A percentile compares a stretch with the other conserved stretches of the same genome.
These are phyloP conservation scores for Coniferiporia weirii DNA, from an alignment of 1,284 basidiomycete species.

Conservation along the genomic window DNA sequence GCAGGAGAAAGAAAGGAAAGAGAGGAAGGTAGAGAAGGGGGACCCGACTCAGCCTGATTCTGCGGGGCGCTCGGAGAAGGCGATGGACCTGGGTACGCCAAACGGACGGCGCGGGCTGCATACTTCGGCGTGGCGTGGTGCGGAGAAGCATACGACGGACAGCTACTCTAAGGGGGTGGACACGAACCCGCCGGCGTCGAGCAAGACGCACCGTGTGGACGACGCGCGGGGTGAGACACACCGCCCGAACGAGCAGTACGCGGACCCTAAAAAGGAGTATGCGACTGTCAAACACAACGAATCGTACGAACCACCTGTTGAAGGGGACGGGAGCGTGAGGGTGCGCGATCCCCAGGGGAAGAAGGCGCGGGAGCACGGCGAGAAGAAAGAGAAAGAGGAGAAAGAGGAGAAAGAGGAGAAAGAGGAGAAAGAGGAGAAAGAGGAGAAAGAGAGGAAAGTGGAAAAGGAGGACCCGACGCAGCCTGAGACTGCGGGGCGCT, in stretches of 20 bases:
- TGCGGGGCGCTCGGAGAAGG: too few species aligned
- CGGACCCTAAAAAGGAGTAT: constrained; percentile 15
- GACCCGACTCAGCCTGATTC: too few species aligned
- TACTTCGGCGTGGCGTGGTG: neutral
- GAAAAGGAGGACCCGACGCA: too few species aligned
- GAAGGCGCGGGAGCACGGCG: constrained; percentile 3
- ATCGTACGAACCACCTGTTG: constrained; percentile 12
- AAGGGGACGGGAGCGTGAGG: neutral
- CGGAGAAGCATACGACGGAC: constrained; percentile 11
- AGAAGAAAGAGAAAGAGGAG: too few species aligned
- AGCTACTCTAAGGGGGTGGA: constrained; percentile 17
- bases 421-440: too few species aligned
- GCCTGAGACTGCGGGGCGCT: too few species aligned
- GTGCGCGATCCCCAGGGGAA: constrained; percentile 6
- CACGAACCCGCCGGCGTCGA: constrained; percentile 6
- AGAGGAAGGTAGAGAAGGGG: neutral
- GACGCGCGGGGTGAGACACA: constrained; percentile 6
- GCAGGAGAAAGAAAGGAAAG: neutral
- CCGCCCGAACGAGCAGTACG: constrained; percentile 17
- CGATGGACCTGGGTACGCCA: too few species aligned
- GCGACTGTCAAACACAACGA: constrained; percentile 17
- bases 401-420: too few species aligned
- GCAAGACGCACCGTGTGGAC: constrained; percentile 13
- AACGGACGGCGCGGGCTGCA: constrained; percentile 2
- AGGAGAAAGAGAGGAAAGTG: too few species aligned